A percentile compares a stretch with the other conserved stretches of the same genome.
phyloP scores from a whole-genome alignment of 2,329 filamentous ascomycete genomes.

The Colletotrichum spaethianum region DNA sequence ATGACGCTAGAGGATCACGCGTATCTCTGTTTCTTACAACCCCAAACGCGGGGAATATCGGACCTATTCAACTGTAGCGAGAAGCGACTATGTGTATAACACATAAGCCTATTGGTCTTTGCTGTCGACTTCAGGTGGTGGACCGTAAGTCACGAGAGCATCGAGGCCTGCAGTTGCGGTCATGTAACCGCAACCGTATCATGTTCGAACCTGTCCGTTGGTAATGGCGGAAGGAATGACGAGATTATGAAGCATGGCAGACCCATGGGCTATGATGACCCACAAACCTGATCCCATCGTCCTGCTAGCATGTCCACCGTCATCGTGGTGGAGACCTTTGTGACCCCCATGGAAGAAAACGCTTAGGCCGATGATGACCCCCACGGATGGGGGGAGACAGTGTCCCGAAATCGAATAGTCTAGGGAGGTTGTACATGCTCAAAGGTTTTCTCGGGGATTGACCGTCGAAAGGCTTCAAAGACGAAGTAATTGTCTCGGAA shows the following conservation, averaged over 20 bases:
- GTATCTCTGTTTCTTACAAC: background rate
- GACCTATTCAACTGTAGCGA: background rate
- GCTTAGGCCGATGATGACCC: background rate
- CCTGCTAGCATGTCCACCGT: background rate
- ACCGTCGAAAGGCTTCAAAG: too few species aligned
- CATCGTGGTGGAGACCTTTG: background rate
- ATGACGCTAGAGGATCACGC: background rate
- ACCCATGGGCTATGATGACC: background rate
- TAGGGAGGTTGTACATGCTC: too few species aligned
- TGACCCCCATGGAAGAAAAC: background rate
- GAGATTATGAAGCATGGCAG: background rate
- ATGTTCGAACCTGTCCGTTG: background rate
- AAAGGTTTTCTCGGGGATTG: too few species aligned
- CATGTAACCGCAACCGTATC: background rate
- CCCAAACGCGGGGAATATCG: background rate
- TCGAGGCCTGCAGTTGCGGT: background rate
- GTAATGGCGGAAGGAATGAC: too few species aligned
- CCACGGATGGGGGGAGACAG: background rate
- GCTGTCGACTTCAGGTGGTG: background rate
- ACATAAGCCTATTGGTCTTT: background rate
- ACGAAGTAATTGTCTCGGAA: too few species aligned
- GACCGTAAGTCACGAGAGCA: background rate
- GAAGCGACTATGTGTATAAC: background rate
- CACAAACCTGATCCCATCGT: conserved; percentile 1
- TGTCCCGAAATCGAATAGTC: background rate